Base-by-base conservation (phyloP, 345 rosid genomes). In the Abelmoschus esculentus region DNA sequence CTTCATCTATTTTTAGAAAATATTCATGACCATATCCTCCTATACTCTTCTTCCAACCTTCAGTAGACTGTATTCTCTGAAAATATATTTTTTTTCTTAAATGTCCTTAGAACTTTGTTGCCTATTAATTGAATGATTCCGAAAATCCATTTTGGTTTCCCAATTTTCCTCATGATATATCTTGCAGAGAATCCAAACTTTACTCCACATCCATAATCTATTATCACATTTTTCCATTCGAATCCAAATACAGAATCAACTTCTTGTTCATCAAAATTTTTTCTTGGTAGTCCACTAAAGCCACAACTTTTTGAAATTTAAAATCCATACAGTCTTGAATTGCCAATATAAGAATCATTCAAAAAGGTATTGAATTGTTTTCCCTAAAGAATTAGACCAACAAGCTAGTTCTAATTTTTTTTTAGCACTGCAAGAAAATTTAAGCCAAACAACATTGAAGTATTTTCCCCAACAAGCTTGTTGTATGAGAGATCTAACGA, bases 381-480 rank as follows among this genome's bases (percentile, higher is more conserved):
- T 31, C 63, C 63, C 19, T 13, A 6, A 62, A 76, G 81, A 14
- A 78, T 59, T 3, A 7, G 66, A 14, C 80, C 80, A 0, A 3
- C 22, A 11, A 79, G 76, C 3, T 32, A 53, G 60, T n/a, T n/a
- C n/a, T n/a, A n/a, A n/a, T n/a, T n/a, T n/a, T n/a, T n/a, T n/a
- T 72, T 53, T 44, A 76, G 22, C 38, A 60, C 65, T 7, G 11
- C n/a, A 9, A 76, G 70, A 42, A 3, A 76, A 0, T 62, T 46
- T 36, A 77, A 61, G 0, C 1, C 34, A 2, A 12, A 10, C 29
- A 69, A 22, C 6, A 54, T 6, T 6, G 4, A 40, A 8, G 72
- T n/a, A n/a, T n/a, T n/a, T n/a, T n/a, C n/a, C n/a, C n/a, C n/a
- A n/a, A n/a, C n/a, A 62, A 67, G 17, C 7, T 15, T 14, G 70